Evolutionary conservation across 2,329 filamentous ascomycete species (phyloP).

Genomic region (Plectosphaerella cucumerina): DNA sequence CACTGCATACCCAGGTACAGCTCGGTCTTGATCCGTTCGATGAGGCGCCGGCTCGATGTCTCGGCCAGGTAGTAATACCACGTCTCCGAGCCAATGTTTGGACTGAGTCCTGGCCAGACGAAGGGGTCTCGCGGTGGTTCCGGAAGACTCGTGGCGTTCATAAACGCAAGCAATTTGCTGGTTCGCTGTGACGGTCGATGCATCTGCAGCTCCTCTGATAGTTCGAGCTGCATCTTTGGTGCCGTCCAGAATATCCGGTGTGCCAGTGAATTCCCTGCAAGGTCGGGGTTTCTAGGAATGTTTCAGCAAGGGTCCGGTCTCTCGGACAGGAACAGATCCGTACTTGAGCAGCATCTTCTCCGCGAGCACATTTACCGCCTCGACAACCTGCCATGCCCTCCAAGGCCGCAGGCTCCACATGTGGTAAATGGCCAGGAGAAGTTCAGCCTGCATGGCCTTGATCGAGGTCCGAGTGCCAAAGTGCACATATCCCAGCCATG

Average conservation of each 20-base stretch:
- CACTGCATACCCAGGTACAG: background rate
- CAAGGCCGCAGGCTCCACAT: background rate
- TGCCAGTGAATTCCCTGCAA: background rate
- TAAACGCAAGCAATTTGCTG: background rate
- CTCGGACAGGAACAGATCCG: background rate
- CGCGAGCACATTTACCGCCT: background rate
- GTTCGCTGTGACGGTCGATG: background rate
- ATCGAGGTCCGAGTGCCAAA: background rate
- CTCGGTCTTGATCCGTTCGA: slow-evolving; percentile 3
- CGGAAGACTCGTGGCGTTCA: background rate
- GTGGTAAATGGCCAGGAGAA: background rate
- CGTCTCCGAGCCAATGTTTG: background rate
- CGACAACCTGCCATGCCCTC: background rate
- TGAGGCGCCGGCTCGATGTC: slow-evolving; percentile 6
- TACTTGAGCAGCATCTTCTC: background rate
- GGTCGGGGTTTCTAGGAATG: background rate
- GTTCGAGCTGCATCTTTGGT: background rate
- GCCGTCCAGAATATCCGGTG: background rate
- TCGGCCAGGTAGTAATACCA: slow-evolving; percentile 12
- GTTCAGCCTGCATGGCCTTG: background rate
- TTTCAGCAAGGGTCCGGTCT: background rate
- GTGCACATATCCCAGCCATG: background rate
- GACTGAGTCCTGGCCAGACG: background rate
- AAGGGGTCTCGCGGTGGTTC: background rate
- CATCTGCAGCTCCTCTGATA: background rate